Percentiles rank a stretch among this genome's conserved stretches.
phyloP scores from a whole-genome alignment of 2,329 filamentous ascomycete species.

The Nemania sp. region DNA sequence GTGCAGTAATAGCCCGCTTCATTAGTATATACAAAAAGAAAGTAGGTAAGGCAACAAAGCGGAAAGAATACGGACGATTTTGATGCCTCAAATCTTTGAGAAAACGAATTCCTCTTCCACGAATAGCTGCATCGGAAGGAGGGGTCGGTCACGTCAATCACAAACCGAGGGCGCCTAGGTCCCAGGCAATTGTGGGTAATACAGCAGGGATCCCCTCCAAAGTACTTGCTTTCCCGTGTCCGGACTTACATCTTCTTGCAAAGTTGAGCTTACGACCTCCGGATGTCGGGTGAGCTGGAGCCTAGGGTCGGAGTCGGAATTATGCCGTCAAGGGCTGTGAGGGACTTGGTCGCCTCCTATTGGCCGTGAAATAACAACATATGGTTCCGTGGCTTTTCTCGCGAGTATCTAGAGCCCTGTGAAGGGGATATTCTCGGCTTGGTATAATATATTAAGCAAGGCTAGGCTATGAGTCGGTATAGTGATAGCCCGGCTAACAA shows the following conservation, averaged over 20 bases:
- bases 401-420: conserved; percentile 32
- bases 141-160: conserved; percentile 6
- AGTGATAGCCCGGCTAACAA: conserved; percentile 52
- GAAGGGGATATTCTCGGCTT: neutral
- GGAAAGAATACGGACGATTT: neutral
- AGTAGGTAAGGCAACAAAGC: conserved; percentile 5
- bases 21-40: neutral
- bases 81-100: neutral
- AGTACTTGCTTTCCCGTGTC: conserved; percentile 44
- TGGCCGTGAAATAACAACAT: conserved; percentile 62
- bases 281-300: conserved; percentile 61
- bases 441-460: neutral
- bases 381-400: conserved; percentile 61
- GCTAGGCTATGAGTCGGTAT: neutral
- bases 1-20: conserved; percentile 18
- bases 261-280: conserved; percentile 62
- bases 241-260: conserved; percentile 58
- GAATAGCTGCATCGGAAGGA: neutral
- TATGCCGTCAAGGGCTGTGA: conserved; percentile 53
- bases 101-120: conserved; percentile 6
- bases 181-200: neutral
- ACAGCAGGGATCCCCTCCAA: conserved; percentile 6
- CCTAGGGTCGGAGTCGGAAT: conserved; percentile 58
- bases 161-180: conserved; percentile 5
- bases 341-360: conserved; percentile 64